Evolutionary conservation across 768 basidiomycete species (phyloP).

Genomic region (Pisolithus sp.): DNA sequence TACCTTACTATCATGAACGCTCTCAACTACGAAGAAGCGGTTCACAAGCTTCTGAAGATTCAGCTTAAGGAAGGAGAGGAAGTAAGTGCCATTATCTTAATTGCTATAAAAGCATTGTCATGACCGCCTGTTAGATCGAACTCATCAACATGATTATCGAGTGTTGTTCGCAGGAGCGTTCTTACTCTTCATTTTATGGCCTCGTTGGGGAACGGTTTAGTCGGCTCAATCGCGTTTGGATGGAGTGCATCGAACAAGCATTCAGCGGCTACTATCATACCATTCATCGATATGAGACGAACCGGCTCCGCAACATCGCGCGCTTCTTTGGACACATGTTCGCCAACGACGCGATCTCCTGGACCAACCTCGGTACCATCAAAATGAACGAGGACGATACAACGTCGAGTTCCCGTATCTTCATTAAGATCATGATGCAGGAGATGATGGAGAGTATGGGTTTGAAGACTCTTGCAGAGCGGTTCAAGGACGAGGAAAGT

Average conservation of each 20-base stretch:
- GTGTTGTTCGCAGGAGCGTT: slow-evolving; percentile 99
- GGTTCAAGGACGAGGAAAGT: slow-evolving; percentile 89
- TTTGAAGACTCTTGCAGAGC: slow-evolving; percentile 73
- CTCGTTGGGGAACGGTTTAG: slow-evolving; percentile 94
- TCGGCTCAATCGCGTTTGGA: slow-evolving; percentile 94
- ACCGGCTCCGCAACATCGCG: slow-evolving; percentile 93
- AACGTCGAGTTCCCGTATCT: slow-evolving; percentile 92
- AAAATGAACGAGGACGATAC: slow-evolving; percentile 98
- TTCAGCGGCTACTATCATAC: slow-evolving; percentile 91
- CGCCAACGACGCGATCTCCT: slow-evolving; percentile 81
- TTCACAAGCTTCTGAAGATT: slow-evolving; percentile 94
- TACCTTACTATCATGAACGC: slow-evolving; percentile 99
- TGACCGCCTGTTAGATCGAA: slow-evolving; percentile 59
- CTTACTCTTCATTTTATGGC: slow-evolving; percentile 96
- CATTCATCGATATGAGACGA: slow-evolving; percentile 98
- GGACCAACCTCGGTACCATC: slow-evolving; percentile 77
- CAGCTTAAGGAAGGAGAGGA: slow-evolving; percentile 90
- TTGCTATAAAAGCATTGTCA: not conserved
- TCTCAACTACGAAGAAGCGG: slow-evolving; percentile 96
- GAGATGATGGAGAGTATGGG: slow-evolving; percentile 97
- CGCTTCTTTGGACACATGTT: slow-evolving; percentile 94
- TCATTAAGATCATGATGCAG: slow-evolving; percentile 92
- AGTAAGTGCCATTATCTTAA: slow-evolving; percentile 39
- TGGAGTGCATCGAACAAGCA: slow-evolving; percentile 79
- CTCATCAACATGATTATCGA: slow-evolving; percentile 98